phyloP scores from a whole-genome alignment of 805 yeast species.

The Schwanniomyces sp. region DNA sequence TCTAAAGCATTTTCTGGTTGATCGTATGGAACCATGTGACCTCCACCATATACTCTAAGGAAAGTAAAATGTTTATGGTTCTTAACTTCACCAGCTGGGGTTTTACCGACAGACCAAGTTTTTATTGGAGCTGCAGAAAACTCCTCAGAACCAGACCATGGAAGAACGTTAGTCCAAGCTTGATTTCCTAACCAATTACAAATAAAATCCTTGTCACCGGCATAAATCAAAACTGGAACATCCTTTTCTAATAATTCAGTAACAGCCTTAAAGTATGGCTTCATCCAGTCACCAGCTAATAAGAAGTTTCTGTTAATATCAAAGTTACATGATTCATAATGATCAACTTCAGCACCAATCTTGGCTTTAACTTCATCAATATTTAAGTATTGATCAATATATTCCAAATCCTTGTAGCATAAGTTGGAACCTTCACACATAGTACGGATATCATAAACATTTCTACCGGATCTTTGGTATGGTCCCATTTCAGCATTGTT shows the following conservation, averaged over 20 bases:
- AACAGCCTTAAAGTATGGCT: conserved; percentile 66
- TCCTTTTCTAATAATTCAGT: conserved; percentile 64
- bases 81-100: conserved; percentile 69
- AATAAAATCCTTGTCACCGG: conserved; percentile 93
- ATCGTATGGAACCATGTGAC: conserved; percentile 94
- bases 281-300: conserved; percentile 89
- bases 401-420: conserved; percentile 79
- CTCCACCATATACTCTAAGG: conserved; percentile 83
- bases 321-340: conserved; percentile 72
- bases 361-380: conserved; percentile 71
- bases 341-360: conserved; percentile 87
- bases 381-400: conserved; percentile 79
- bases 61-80: conserved; percentile 72
- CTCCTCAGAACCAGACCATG: conserved; percentile 58
- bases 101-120: conserved; percentile 42
- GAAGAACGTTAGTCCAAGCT: conserved; percentile 73
- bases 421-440: conserved; percentile 67
- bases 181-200: conserved; percentile 92
- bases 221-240: conserved; percentile 81
- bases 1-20: conserved; percentile 77
- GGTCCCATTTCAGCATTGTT: conserved; percentile 81
- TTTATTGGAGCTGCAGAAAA: conserved; percentile 43
- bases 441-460: conserved; percentile 85
- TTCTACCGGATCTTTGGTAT: conserved; percentile 80
- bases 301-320: conserved; percentile 78